A percentile compares a stretch with the other conserved stretches of the same genome.
phyloP scores from a whole-genome alignment of 345 rosid genomes.

The Bruguiera parviflora region DNA sequence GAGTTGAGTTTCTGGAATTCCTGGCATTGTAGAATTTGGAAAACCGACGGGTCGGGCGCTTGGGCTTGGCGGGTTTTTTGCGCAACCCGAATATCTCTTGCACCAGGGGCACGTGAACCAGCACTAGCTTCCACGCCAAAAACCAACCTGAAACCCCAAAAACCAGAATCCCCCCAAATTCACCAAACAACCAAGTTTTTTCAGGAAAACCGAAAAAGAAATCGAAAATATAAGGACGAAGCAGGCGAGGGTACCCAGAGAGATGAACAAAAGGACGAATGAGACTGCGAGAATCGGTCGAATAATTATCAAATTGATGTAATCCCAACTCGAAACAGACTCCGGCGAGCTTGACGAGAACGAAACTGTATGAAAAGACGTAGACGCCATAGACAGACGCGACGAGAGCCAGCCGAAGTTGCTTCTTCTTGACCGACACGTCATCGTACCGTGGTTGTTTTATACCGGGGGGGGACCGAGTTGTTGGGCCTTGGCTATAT shows the following conservation, averaged over 20 bases:
- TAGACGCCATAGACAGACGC: slow-evolving; percentile 1
- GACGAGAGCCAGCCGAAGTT: too few species aligned
- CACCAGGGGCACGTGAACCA: slow-evolving; percentile 78
- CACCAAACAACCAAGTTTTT: too few species aligned
- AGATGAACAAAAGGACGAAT: slow-evolving; percentile 53
- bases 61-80: slow-evolving; percentile 49
- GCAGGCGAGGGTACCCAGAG: slow-evolving; percentile 28
- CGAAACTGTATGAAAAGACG: slow-evolving; percentile 16
- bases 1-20: not conserved
- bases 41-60: slow-evolving; percentile 33
- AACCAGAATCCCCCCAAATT: not conserved
- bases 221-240: too few species aligned
- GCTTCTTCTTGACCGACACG: too few species aligned
- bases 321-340: slow-evolving; percentile 20
- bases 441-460: too few species aligned
- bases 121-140: slow-evolving; percentile 83
- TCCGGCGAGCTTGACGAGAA: not conserved
- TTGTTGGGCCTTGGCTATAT: too few species aligned
- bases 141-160: slow-evolving; percentile 54
- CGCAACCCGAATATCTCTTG: slow-evolving; percentile 80
- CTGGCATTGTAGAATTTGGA: not conserved
- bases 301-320: slow-evolving; percentile 33
- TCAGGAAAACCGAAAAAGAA: too few species aligned
- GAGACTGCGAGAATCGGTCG: slow-evolving; percentile 59
- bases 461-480: too few species aligned